Conservation (phyloP, 1,284 basidiomycete genomes). For the Malassezia japonica region DNA sequence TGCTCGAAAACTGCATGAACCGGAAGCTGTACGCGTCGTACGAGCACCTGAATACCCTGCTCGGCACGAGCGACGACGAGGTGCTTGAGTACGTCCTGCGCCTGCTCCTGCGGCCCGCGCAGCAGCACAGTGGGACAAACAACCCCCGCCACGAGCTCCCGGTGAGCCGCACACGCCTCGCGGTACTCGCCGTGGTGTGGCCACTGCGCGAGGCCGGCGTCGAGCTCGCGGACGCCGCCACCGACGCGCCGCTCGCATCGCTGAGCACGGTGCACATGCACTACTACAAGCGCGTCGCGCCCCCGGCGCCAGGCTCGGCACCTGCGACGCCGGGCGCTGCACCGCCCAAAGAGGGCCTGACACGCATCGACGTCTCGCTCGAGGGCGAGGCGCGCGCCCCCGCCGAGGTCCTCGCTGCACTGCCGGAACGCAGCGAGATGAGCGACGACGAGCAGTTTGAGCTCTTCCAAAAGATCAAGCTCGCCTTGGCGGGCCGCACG, state of each 20-base stretch:
- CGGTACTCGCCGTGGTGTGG: conserved; percentile 41
- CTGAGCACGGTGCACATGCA: conserved; percentile 49
- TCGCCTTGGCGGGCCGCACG: conserved; percentile 61
- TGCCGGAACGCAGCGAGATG: conserved; percentile 60
- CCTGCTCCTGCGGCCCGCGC: conserved; percentile 78
- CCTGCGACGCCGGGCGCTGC: background rate
- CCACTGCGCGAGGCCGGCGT: conserved; percentile 45
- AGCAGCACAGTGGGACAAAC: conserved; percentile 65
- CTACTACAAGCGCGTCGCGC: conserved; percentile 49
- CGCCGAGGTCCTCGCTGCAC: conserved; percentile 59
- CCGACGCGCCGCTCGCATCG: conserved; percentile 28
- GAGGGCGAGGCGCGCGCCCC: conserved; percentile 16
- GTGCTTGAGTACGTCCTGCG: conserved; percentile 74
- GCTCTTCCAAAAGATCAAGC: conserved; percentile 74
- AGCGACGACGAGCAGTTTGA: conserved; percentile 80
- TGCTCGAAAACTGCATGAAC: conserved; percentile 96
- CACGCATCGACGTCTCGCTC: conserved; percentile 27
- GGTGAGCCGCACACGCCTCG: conserved; percentile 32
- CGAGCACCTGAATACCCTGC: conserved; percentile 83
- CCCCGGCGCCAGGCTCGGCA: conserved; percentile 2
- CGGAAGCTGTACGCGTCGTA: conserved; percentile 93
- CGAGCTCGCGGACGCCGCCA: conserved; percentile 49
- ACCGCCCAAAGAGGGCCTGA: conserved; percentile 23
- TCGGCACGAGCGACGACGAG: conserved; percentile 80
- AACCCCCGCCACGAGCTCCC: conserved; percentile 30